Percentiles rank a stretch among this genome's conserved stretches.
These are phyloP conservation scores for Terana coerulea DNA, from an alignment of 768 basidiomycete species.

Conservation along the genomic window DNA sequence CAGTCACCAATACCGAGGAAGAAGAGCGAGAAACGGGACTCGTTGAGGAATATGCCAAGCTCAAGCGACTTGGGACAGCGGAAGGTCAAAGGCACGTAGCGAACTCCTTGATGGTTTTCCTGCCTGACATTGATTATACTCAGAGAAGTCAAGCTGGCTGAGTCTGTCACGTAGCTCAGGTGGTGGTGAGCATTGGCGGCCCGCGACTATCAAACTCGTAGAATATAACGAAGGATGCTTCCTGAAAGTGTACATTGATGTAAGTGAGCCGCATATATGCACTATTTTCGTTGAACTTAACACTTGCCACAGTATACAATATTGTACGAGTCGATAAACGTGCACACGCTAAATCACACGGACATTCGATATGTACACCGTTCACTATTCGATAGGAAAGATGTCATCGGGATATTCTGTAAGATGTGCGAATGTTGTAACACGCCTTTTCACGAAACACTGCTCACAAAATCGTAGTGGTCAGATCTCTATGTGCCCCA, in stretches of 20 bases:
- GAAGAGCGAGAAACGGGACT: constrained; percentile 54
- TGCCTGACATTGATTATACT: neutral
- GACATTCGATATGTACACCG: constrained; percentile 76
- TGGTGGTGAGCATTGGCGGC: constrained; percentile 63
- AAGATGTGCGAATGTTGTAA: constrained; percentile 39
- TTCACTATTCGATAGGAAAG: constrained; percentile 73
- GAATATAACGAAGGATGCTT: constrained; percentile 67
- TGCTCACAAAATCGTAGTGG: constrained; percentile 29
- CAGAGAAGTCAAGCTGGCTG: constrained; percentile 76
- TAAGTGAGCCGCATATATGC: constrained; percentile 31
- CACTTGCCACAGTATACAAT: constrained; percentile 53
- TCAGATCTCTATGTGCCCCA: constrained; percentile 57
- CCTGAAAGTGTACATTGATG: constrained; percentile 73
- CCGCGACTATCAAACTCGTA: constrained; percentile 64
- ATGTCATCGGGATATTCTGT: constrained; percentile 71
- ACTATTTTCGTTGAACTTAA: neutral
- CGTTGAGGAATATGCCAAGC: constrained; percentile 18
- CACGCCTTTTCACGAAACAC: too few relatives aligned
- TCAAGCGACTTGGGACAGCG: constrained; percentile 35
- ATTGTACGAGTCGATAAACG: constrained; percentile 67
- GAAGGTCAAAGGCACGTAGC: constrained; percentile 56
- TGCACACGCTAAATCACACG: constrained; percentile 71
- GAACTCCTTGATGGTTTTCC: neutral
- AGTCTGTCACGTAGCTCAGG: constrained; percentile 48
- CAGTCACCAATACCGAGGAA: constrained; percentile 47